Evolutionary conservation across 177 flowering plant species (phyloP).

Genomic region (Vitis hybrid): DNA sequence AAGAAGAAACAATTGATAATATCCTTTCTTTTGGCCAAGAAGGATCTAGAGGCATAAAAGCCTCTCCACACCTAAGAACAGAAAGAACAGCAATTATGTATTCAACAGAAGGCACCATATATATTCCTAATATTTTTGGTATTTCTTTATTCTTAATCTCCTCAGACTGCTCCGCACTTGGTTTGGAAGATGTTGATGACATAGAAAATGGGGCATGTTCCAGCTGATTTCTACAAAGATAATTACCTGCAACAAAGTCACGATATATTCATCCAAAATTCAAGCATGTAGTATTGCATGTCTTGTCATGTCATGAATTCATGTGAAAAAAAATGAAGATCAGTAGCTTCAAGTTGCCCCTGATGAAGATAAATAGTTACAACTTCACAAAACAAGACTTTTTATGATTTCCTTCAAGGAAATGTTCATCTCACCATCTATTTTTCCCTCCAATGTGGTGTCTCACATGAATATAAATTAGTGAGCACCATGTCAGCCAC

Average conservation of each 20-base stretch:
- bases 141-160: slow-evolving; percentile 10
- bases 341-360: too few species aligned
- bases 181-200: background rate
- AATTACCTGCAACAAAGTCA: slow-evolving; percentile 22
- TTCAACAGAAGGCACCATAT: slow-evolving; percentile 76
- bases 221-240: slow-evolving; percentile 5
- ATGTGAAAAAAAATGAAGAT: too few species aligned
- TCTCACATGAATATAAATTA: too few species aligned
- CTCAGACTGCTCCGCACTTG: slow-evolving; percentile 9
- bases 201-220: background rate
- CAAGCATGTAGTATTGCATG: background rate
- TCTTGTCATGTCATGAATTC: too few species aligned
- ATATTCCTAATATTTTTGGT: slow-evolving; percentile 65
- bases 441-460: too few species aligned
- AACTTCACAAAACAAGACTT: too few species aligned
- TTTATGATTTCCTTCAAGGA: too few species aligned
- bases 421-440: too few species aligned
- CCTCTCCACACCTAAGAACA: slow-evolving; percentile 76
- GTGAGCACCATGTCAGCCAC: too few species aligned
- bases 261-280: background rate
- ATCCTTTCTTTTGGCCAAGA: slow-evolving; percentile 79
- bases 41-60: slow-evolving; percentile 87
- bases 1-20: slow-evolving; percentile 49
- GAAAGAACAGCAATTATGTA: slow-evolving; percentile 84
- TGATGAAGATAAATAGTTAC: too few species aligned